Conservation (phyloP, 257 asterid species). For the Nicotiana knightiana region DNA sequence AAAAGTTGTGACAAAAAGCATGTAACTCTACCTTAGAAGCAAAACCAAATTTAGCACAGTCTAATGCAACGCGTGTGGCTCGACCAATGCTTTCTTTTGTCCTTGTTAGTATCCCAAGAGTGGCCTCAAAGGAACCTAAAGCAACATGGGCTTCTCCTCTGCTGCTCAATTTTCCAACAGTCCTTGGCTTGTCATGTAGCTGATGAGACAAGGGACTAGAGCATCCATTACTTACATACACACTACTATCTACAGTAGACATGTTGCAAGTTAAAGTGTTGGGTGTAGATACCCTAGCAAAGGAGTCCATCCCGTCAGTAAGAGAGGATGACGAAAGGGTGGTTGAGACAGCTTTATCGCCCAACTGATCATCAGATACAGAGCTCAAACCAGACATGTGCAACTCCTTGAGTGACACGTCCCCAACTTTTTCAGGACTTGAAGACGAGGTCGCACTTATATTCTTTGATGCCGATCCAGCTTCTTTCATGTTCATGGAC, state of each 20-base stretch:
- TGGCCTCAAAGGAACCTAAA: constrained; percentile 62
- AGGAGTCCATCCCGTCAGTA: constrained; percentile 50
- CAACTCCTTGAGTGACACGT: constrained; percentile 17
- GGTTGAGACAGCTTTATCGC: constrained; percentile 40
- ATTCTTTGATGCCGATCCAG: constrained; percentile 31
- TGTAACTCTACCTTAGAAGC: constrained; percentile 62
- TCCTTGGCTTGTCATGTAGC: constrained; percentile 41
- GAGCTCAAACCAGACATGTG: constrained; percentile 35
- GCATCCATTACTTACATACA: constrained; percentile 37
- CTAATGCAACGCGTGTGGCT: constrained; percentile 81
- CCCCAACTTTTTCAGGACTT: constrained; percentile 36
- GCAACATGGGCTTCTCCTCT: constrained; percentile 45
- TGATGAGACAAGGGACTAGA: constrained; percentile 49
- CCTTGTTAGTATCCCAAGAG: constrained; percentile 67
- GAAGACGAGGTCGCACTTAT: constrained; percentile 24
- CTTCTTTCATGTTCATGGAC: constrained; percentile 34
- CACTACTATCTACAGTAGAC: constrained; percentile 36
- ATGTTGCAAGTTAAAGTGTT: constrained; percentile 43
- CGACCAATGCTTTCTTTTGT: constrained; percentile 81
- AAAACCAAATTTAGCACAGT: constrained; percentile 77
- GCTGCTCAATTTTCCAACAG: constrained; percentile 47
- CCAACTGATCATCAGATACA: constrained; percentile 30
- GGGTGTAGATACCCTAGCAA: constrained; percentile 46
- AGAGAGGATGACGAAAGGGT: constrained; percentile 53
- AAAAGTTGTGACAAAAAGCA: background rate